These are phyloP conservation scores for Protomyces macrosporus DNA, from an alignment of 1,139 yeast species.

Conservation along the genomic window DNA sequence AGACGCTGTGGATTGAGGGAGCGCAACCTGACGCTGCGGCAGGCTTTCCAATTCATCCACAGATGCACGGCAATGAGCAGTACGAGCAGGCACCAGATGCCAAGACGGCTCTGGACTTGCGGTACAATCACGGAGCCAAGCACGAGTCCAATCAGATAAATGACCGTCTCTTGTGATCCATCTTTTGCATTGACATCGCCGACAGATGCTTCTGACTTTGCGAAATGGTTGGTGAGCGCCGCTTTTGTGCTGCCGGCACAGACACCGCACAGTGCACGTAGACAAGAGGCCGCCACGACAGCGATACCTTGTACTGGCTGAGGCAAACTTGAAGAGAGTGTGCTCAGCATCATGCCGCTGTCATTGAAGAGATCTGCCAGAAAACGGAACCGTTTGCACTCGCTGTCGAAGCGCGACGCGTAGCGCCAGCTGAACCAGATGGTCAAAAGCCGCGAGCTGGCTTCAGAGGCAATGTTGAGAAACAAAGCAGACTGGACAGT, in stretches of 20 bases:
- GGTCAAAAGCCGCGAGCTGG: constrained; percentile 42
- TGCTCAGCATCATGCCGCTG: constrained; percentile 40
- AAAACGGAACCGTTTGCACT: constrained; percentile 41
- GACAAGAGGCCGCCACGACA: constrained; percentile 37
- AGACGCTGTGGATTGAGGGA: constrained; percentile 40
- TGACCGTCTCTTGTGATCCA: constrained; percentile 42
- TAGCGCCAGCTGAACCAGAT: constrained; percentile 41
- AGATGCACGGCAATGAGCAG: constrained; percentile 37
- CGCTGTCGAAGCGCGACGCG: constrained; percentile 41
- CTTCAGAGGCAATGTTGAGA: constrained; percentile 41
- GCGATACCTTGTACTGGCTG: constrained; percentile 32
- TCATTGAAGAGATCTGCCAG: constrained; percentile 42
- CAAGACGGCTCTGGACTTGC: constrained; percentile 25
- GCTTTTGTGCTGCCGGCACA: constrained; percentile 43
- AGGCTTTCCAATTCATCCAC: constrained; percentile 41
- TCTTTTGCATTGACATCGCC: constrained; percentile 43
- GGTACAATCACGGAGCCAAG: constrained; percentile 39
- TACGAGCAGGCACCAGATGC: constrained; percentile 37
- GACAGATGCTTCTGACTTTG: constrained; percentile 34
- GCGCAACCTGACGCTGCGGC: constrained; percentile 38
- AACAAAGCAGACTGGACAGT: constrained; percentile 41
- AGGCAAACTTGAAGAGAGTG: constrained; percentile 39
- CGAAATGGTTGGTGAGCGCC: constrained; percentile 42
- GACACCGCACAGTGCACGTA: constrained; percentile 41
- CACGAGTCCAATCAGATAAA: constrained; percentile 41